Evolutionary conservation across 768 basidiomycete species (phyloP).

Genomic region (Candolleomyces aberdarensis): DNA sequence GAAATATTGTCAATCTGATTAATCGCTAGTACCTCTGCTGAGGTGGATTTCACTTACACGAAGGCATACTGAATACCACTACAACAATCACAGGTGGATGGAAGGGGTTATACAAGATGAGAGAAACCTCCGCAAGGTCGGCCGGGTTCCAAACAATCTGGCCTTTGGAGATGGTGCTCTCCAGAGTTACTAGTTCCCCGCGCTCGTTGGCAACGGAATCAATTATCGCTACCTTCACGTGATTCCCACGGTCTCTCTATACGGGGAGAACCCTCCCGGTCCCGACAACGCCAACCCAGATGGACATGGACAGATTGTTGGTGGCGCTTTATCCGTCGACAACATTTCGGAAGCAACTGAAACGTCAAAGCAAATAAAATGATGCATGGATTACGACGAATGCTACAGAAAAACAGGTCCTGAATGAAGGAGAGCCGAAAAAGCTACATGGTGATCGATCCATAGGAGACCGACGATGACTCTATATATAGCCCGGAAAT

Average conservation of each 20-base stretch:
- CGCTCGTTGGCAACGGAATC: too few relatives aligned
- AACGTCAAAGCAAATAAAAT: not conserved
- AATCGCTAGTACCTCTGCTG: not conserved
- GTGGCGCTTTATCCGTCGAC: not conserved
- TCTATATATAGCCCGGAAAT: not conserved
- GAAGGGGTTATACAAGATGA: not conserved
- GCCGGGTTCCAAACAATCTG: too few relatives aligned
- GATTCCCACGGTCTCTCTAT: not conserved
- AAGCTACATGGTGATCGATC: not conserved
- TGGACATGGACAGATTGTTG: not conserved
- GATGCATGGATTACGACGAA: not conserved
- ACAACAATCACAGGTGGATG: not conserved
- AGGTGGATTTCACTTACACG: conserved; percentile 24
- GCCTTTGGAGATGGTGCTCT: too few relatives aligned
- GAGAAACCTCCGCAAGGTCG: not conserved
- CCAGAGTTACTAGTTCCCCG: too few relatives aligned
- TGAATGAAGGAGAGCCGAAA: not conserved
- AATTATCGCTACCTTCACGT: not conserved
- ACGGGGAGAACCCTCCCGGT: conserved; percentile 1
- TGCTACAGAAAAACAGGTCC: not conserved
- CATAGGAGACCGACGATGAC: not conserved
- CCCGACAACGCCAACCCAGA: not conserved
- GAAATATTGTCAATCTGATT: not conserved
- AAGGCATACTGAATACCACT: conserved; percentile 23
- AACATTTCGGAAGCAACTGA: not conserved